Evolutionary conservation across 2,329 filamentous ascomycete species (phyloP), one percentile per base, ranked within the genome.

Genomic region (Ceratocystis harringtonii): DNA sequence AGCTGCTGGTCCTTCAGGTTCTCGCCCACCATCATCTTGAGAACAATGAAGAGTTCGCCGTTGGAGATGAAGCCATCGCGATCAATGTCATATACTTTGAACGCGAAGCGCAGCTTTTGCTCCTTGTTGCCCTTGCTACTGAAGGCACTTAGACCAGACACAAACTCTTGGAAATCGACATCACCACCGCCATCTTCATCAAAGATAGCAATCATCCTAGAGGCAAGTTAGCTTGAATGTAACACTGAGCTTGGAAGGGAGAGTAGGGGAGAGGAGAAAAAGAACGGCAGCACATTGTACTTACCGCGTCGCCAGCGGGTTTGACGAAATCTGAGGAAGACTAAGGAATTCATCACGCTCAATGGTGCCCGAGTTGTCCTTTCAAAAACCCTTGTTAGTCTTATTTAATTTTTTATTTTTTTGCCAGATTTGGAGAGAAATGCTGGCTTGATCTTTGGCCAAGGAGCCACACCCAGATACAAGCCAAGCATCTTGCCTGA

Each of bases 1-100:
- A 99, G 79, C 79, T 99, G 94, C 78, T 96, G 90, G 76, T 99
- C 94, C 82, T 99, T 99, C 73, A 99, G 79, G 77, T 99, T 99
- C 79, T 89, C 96, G 68, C 94, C 94, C 63, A 99, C 94, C 94
- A 99, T 99, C 94, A 99, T 99, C 88, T 99, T 99, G 72, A 99
- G 82, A 73, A 99, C 94, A 72, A 99, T 97, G 76, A 97, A 99
- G 63, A 99, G 84, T 80, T 99, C 94, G 72, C 94, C 94, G 76
- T 99, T 99, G 80, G 90, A 95, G 74, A 99, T 99, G 78, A 89
- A 99, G 28, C 94, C 94, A 76, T 99, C 94, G 68, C 94, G 90
- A 77, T 99, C 94, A 73, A 99, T 97, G 76, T 99, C 94, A 81
- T 99, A 99, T 68, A 99, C 94, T 77, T 96, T 96, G 84, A 99